A percentile compares a stretch with the other conserved stretches of the same genome.
phyloP scores from a whole-genome alignment of 805 yeast species.

The Lachancea fermentati region DNA sequence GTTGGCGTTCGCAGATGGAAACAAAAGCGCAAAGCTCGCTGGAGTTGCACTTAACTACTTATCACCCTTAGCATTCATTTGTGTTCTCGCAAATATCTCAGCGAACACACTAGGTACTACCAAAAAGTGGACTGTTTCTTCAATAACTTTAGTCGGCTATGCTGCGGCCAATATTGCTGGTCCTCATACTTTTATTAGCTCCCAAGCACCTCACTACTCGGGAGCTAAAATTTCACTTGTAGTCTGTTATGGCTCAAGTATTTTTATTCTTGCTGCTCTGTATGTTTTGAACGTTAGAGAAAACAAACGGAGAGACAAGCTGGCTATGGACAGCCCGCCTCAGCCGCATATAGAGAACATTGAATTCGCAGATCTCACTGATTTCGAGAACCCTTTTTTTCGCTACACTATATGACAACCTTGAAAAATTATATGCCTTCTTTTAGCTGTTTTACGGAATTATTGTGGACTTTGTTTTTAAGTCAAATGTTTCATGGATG shows the following conservation, averaged over 20 bases:
- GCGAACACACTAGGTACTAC: conserved; percentile 62
- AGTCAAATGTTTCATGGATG: too few species aligned
- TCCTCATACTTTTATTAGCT: conserved; percentile 55
- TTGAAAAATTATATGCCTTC: too few species aligned
- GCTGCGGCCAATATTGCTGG: conserved; percentile 62
- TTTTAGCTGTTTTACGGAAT: too few species aligned
- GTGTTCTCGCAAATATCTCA: conserved; percentile 25
- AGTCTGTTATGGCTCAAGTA: conserved; percentile 37
- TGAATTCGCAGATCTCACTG: conserved; percentile 45
- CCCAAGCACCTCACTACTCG: conserved; percentile 49
- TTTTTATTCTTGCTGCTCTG: conserved; percentile 31
- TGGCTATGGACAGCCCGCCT: conserved; percentile 16
- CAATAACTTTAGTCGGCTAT: conserved; percentile 52
- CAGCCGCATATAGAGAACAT: conserved; percentile 27
- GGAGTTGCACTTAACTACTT: conserved; percentile 33
- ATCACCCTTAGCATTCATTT: conserved; percentile 29
- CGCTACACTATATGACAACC: conserved; percentile 29
- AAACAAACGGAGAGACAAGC: conserved; percentile 37
- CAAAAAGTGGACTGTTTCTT: conserved; percentile 52
- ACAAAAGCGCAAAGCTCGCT: conserved; percentile 30
- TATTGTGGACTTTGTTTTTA: too few species aligned
- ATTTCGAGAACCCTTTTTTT: conserved; percentile 37
- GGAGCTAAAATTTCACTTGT: conserved; percentile 47
- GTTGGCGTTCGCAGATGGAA: conserved; percentile 35
- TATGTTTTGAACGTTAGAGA: conserved; percentile 27